Conservation (phyloP, 2,329 filamentous ascomycete species). For the Ophiocordyceps camponoti-saundersi region DNA sequence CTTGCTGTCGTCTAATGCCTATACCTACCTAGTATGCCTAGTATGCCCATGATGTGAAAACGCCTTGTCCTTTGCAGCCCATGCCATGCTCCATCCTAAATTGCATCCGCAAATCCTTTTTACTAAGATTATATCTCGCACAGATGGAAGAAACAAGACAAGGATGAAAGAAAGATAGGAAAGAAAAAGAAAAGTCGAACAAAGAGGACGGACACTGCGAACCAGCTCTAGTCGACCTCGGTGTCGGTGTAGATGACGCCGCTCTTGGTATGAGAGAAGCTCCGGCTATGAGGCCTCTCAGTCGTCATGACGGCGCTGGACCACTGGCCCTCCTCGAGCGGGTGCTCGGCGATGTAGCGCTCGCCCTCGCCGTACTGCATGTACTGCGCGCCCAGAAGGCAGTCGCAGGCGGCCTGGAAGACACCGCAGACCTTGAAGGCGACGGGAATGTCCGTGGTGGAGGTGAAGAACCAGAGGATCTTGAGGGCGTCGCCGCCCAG, state of each 20-base stretch:
- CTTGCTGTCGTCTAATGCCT: too few species aligned
- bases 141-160: too few species aligned
- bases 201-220: too few species aligned
- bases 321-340: constrained; percentile 17
- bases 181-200: background rate
- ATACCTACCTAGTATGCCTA: too few species aligned
- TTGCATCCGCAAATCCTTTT: too few species aligned
- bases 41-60: too few species aligned
- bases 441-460: constrained; percentile 51
- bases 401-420: constrained; percentile 65
- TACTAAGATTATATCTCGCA: too few species aligned
- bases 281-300: constrained; percentile 15
- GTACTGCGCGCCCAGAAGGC: constrained; percentile 59
- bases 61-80: too few species aligned
- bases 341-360: constrained; percentile 19
- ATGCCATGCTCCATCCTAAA: too few species aligned
- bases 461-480: constrained; percentile 72
- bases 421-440: constrained; percentile 71
- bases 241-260: background rate
- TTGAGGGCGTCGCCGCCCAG: constrained; percentile 70
- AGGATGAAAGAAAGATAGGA: background rate
- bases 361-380: constrained; percentile 45
- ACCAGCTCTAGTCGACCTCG: background rate
- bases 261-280: constrained; percentile 16
- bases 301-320: constrained; percentile 12